Conservation (phyloP, 106 monocot species). For the Acanthochlamys bracteata region DNA sequence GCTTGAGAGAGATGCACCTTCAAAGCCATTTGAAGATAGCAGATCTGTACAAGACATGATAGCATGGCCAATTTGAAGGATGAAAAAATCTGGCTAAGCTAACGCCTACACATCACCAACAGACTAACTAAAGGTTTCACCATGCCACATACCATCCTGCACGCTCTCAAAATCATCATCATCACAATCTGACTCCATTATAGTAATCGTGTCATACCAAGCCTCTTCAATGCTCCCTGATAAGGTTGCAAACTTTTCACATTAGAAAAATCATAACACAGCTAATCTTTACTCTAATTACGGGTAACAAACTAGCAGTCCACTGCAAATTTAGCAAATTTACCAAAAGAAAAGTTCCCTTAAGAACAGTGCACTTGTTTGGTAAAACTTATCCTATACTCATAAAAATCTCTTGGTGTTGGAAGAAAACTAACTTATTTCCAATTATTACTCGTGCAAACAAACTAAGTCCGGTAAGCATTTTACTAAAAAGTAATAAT, state of each 20-base stretch:
- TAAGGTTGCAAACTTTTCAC: neutral
- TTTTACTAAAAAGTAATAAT: too few relatives aligned
- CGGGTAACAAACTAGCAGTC: too few relatives aligned
- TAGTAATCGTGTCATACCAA: constrained; percentile 63
- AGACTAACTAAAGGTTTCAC: neutral
- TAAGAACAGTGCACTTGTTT: neutral
- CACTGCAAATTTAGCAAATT: neutral
- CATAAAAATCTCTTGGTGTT: neutral
- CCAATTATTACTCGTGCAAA: too few relatives aligned
- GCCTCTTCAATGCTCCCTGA: constrained; percentile 65
- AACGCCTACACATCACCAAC: neutral
- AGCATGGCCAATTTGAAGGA: neutral
- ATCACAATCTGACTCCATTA: constrained; percentile 67
- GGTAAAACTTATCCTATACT: neutral
- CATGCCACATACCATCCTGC: constrained; percentile 55
- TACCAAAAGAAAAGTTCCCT: neutral
- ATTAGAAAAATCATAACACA: neutral
- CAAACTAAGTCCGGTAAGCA: too few relatives aligned
- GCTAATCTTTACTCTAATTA: too few relatives aligned
- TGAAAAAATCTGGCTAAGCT: neutral
- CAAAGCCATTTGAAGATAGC: constrained; percentile 47
- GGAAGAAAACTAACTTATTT: neutral
- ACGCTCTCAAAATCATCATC: constrained; percentile 90
- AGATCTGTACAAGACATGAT: constrained; percentile 42
- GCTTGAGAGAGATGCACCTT: constrained; percentile 33